Base-by-base conservation (phyloP, 768 basidiomycete genomes). In the Pleurotus sapidus region DNA sequence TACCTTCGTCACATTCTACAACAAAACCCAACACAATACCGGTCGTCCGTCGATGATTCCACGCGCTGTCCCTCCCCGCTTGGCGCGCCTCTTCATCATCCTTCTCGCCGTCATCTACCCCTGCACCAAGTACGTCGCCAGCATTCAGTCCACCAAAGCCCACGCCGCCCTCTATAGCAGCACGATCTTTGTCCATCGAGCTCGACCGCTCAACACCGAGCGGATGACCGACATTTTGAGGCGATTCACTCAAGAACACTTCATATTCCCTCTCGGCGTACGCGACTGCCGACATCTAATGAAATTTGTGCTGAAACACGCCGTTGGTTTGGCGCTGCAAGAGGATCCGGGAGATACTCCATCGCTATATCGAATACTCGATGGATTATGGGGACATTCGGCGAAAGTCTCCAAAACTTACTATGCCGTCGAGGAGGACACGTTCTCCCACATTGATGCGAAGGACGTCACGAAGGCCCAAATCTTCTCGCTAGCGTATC, bases 1-100 rank as follows among this genome's bases (percentile, higher is more conserved):
- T 4, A 37, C 53, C 0, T 56, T 67, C 9, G 47, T 45, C 0
- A 66, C 56, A 0, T 56, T 40, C 0, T 67, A 66, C 34, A 49
- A 56, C 0, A 67, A 67, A 23, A 62, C 59, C 1, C 58, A 58
- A 4, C 42, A 49, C 18, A 9, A 39, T 14, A 51, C 59, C 9
- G 58, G 63, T 14, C 20, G 45, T 17, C 25, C 30, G 2, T 25
- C 25, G 8, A 40, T 50, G 15, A 50, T 60, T 18, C 46, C 49
- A 1, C 34, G 57, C 3, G 25, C 56, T 12, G 30, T 51, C 18
- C 47, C 56, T 9, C 18, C 5, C 15, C 5, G 48, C 25, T 12
- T 60, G 9, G 56, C 40, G 1, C 37, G 39, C 15, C 37, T 57
- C 4, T 15, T 60, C 7, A 30, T 60, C n/a, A n/a, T 57, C 5